Evolutionary conservation across 1,139 yeast species (phyloP).

Genomic region (Lodderomyces parapsilosis): DNA sequence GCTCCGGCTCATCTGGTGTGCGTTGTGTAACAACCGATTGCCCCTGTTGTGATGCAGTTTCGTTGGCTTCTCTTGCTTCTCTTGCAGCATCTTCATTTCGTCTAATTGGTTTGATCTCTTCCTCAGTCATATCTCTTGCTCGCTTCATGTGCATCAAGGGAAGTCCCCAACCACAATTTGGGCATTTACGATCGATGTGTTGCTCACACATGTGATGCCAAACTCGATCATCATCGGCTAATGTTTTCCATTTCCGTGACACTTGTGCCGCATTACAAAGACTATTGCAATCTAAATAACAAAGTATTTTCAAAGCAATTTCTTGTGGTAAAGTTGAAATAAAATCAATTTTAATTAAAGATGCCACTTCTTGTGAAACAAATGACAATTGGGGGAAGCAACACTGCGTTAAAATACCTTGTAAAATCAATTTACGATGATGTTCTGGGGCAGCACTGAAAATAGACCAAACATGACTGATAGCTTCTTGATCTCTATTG

Average conservation of each 20-base stretch:
- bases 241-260: constrained; percentile 74
- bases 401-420: constrained; percentile 84
- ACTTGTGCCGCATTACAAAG: constrained; percentile 94
- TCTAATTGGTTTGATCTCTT: constrained; percentile 24
- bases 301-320: constrained; percentile 75
- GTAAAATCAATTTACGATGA: constrained; percentile 72
- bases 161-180: constrained; percentile 98
- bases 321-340: constrained; percentile 84
- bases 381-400: constrained; percentile 92
- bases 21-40: neutral
- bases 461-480: constrained; percentile 75
- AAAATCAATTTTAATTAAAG: constrained; percentile 84
- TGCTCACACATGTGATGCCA: constrained; percentile 99
- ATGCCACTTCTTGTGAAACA: constrained; percentile 74
- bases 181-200: constrained; percentile 94
- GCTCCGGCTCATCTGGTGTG: constrained; percentile 5
- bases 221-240: constrained; percentile 94
- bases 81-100: constrained; percentile 18
- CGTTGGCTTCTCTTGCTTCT: constrained; percentile 1
- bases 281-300: constrained; percentile 88
- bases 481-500: constrained; percentile 64
- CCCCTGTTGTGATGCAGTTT: constrained; percentile 3
- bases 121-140: constrained; percentile 49
- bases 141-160: constrained; percentile 86
- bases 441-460: constrained; percentile 69